Base-by-base conservation (phyloP, 305 asterid genomes). In the Ilex paraguariensis region DNA sequence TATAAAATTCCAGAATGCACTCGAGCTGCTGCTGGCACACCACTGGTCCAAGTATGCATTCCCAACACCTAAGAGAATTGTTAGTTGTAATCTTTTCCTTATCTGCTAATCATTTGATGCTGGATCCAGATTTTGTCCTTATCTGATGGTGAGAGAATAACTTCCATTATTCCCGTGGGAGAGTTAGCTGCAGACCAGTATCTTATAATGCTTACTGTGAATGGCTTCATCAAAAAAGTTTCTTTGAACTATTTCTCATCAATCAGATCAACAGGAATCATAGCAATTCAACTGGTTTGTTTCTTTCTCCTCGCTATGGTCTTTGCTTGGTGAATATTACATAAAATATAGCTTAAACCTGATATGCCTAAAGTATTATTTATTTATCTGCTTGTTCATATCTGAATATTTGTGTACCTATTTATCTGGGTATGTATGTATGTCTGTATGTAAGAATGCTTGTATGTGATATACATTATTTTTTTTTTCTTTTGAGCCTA, bases 141-240 rank as follows among this genome's bases (percentile, higher is more conserved):
- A 55, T 85, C 97, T 55, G 99, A 94, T 59, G 97, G 98, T 57
- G 99, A 94, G 83, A 88, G 95, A 78, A 85, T 94, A 70, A 94
- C 98, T 66, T 94, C 99, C 57, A 79, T 94, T 57, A 82, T 94
- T 81, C 99, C 99, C n/a, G 97, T 94, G 66, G 79, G 88, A 60
- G 99, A 94, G 70, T 94, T 94, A 70, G 81, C 80, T n/a, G 85
- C 60, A 58, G 95, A 91, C 57, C 97, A 91, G 70, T 91, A 83
- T 75, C 95, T 94, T 68, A 72, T 91, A 72, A 94, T 94, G 99
- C 90, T 94, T 56, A 94, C 99, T 9, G 77, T 75, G 78, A 91
- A 94, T 68, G 99, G 99, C 14, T 94, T 91, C 70, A 73, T 94
- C 79, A 94, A 94, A 81, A 94, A 94, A 82, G 79, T 88, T 66